Base-by-base conservation (phyloP, 176 grass and related monocot species). In the bread wheat (Triticum aestivum) region DNA sequence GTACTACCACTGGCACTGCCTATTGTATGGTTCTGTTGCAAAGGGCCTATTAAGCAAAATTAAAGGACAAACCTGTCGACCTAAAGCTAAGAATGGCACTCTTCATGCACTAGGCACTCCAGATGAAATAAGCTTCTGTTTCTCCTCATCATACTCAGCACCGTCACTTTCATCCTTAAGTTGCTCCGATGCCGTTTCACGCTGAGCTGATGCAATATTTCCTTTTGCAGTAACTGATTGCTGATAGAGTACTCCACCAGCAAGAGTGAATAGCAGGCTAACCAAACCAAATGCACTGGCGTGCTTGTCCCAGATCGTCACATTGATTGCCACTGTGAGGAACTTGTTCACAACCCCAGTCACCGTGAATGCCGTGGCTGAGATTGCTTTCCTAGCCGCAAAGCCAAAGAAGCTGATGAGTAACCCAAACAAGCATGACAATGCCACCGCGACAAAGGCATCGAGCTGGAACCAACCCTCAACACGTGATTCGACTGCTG, bases 331-430 rank as follows among this genome's bases (percentile, higher is more conserved):
- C 35, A 97, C 94, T 0, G 94, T 94, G 62, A 97, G 85, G 85
- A 97, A 91, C 83, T 94, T 92, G 33, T 97, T 94, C 52, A 97
- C 94, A 63, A 97, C 92, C 56, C 94, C 94, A 0, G 94, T 97
- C 34, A 97, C 94, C 1, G 94, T 94, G 87, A 97, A 97, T 75
- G 94, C 94, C 4, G 94, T 94, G 13, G 94, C 94, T 3, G 94
- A 97, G 54, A 94, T 92, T 29, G 94, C 94, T 82, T 84, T 94
- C 80, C 94, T 88, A 4, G 90, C 79, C 10, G 92, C 92, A 13
- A 94, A 97, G 49, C 92, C 94, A 67, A 97, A 97, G 92, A 97
- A 97, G 62, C 94, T 97, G 67, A 97, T 94, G 49, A 92, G 84
- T 8, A 94, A 74, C 56, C 94, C 94, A 70, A 94, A 94, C 15